phyloP scores from a whole-genome alignment of 495 filamentous ascomycete species.

The Trichoderma virens region DNA sequence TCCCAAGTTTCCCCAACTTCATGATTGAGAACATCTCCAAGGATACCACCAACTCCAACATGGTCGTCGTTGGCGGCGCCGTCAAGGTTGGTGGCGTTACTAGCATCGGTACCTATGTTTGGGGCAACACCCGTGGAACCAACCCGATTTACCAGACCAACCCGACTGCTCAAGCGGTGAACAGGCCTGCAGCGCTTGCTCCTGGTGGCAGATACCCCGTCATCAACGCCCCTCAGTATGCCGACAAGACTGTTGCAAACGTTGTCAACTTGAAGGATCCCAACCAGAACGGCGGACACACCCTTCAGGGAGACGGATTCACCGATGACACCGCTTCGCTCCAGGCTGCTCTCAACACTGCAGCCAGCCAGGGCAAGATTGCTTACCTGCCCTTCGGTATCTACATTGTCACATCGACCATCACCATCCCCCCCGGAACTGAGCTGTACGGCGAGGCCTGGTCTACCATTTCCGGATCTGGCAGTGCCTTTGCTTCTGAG shows the following conservation, averaged over 20 bases:
- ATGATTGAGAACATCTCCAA: constrained; percentile 35
- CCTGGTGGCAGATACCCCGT: constrained; percentile 26
- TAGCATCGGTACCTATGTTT: constrained; percentile 28
- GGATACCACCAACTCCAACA: constrained; percentile 24
- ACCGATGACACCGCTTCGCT: constrained; percentile 31
- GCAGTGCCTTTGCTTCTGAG: constrained; percentile 44
- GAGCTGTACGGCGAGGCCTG: constrained; percentile 30
- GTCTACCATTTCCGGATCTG: constrained; percentile 40
- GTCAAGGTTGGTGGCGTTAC: constrained; percentile 20
- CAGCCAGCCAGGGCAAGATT: constrained; percentile 30
- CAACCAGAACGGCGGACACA: constrained; percentile 26
- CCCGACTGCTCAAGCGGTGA: constrained; percentile 20
- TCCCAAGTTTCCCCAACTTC: constrained; percentile 27
- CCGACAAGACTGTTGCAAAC: constrained; percentile 21
- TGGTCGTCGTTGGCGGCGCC: constrained; percentile 23
- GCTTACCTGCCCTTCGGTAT: constrained; percentile 42
- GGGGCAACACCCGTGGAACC: constrained; percentile 50
- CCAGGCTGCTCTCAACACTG: constrained; percentile 30
- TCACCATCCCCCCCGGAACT: constrained; percentile 49
- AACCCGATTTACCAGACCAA: constrained; percentile 52
- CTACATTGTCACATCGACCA: constrained; percentile 39
- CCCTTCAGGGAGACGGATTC: constrained; percentile 25
- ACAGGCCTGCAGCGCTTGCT: constrained; percentile 23
- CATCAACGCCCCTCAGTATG: constrained; percentile 32
- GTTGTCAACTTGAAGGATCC: constrained; percentile 40